Evolutionary conservation across 1,284 basidiomycete species (phyloP).

Genomic region (Sanghuangporus sanghuang): DNA sequence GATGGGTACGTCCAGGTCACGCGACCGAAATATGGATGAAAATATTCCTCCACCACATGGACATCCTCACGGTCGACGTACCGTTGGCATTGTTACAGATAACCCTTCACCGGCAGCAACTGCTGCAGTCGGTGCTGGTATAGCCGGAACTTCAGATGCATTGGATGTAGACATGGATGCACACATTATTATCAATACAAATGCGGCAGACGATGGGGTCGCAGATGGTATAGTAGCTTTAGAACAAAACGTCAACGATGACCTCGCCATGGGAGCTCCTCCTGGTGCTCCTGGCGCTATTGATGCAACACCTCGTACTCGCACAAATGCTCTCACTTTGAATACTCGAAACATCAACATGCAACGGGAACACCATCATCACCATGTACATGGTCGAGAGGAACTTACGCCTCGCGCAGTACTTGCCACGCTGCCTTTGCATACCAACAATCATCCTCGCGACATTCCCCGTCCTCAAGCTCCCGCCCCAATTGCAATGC

Average conservation of each 20-base stretch:
- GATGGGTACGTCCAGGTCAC: conserved; percentile 43
- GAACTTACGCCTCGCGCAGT: conserved; percentile 23
- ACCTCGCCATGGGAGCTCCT: conserved; percentile 82
- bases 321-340: conserved; percentile 23
- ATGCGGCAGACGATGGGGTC: conserved; percentile 36
- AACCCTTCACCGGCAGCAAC: conserved; percentile 30
- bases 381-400: conserved; percentile 14
- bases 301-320: conserved; percentile 39
- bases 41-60: conserved; percentile 34
- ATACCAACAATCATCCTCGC: neutral
- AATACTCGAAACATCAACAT: conserved; percentile 11
- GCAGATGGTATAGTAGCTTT: conserved; percentile 68
- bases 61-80: conserved; percentile 35
- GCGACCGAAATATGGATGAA: conserved; percentile 41
- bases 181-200: conserved; percentile 62
- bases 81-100: conserved; percentile 62
- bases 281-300: conserved; percentile 78
- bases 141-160: conserved; percentile 26
- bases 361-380: conserved; percentile 5
- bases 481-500: conserved; percentile 10
- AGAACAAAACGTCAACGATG: conserved; percentile 57
- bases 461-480: neutral
- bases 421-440: conserved; percentile 13
- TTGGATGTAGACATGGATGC: conserved; percentile 48
- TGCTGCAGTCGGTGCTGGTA: conserved; percentile 27